Base-by-base conservation (phyloP, 169 alveolate species). In the Eimeria sp. region DNA sequence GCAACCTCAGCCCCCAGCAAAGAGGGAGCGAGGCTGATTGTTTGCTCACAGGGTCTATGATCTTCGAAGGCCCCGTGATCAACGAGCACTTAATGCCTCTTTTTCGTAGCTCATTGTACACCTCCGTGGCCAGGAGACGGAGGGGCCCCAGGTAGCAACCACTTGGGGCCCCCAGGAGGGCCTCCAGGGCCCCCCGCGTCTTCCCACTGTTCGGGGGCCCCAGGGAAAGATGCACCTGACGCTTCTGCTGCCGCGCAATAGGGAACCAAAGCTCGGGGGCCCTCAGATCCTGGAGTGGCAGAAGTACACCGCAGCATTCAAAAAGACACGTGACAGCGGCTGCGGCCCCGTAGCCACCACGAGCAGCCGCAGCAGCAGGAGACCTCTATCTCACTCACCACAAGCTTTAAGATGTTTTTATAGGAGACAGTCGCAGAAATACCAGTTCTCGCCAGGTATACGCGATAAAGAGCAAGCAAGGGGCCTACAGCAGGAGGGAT, bases 191-290 rank as follows among this genome's bases (percentile, higher is more conserved):
- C 52, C 95, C 97, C 56, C 97, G 97, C 3, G 99, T 99, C 88
- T 99, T 99, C 43, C 99, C 99, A 82, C 99, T 97, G 93, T 99
- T 99, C 6, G 99, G 99, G n/a, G 99, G 99, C 11, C 99, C 99
- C 83, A 97, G 85, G 90, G 98, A 99, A 78, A 97, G 97, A 80
- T 88, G 54, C 64, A 99, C 95, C 56, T 97, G 95, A 76, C 99
- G 97, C 43, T 89, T 30, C 91, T 89, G 83, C n/a, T 94, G 95
- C 54, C 97, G 95, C 10, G 93, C 96, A 23, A 46, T 52, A 30
- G 96, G 93, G n/a, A 49, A 91, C 78, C 87, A 82, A 37, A 46
- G 49, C 43, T 87, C 85, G 4, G 96, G 96, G 37, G 56, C 37
- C 46, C 89, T 74, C 62, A 91, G 93, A 30, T 91, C 96, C 95